Conservation (phyloP, 1,284 basidiomycete species). For the Vanrija sp. region DNA sequence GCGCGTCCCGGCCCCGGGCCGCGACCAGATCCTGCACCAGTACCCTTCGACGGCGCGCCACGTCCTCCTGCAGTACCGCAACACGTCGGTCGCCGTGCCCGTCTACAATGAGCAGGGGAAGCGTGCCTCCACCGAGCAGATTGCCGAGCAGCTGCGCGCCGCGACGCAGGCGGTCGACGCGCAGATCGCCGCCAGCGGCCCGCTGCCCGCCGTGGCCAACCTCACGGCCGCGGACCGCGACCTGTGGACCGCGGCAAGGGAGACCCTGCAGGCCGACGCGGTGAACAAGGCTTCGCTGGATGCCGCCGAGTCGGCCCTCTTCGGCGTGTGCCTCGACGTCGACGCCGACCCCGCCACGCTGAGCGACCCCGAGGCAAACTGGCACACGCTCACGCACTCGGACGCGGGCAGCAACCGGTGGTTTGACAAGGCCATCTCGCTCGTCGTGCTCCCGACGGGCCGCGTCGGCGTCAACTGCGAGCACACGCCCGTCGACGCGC, state of each 20-base stretch:
- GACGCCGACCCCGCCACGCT: slow-evolving; percentile 6
- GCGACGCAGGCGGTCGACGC: slow-evolving; percentile 1
- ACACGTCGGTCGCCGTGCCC: slow-evolving; percentile 5
- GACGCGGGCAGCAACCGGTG: slow-evolving; percentile 8
- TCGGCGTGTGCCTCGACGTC: slow-evolving; percentile 13
- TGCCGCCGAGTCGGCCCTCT: slow-evolving; percentile 5
- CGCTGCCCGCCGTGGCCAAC: slow-evolving; percentile 7
- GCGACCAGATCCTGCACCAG: slow-evolving; percentile 4
- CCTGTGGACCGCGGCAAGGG: slow-evolving; percentile 8
- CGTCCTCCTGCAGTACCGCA: slow-evolving; percentile 11
- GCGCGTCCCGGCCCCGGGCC: slow-evolving; percentile 7
- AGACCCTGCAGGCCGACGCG: slow-evolving; percentile 2
- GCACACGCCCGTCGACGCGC: slow-evolving; percentile 16
- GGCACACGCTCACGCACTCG: slow-evolving; percentile 6
- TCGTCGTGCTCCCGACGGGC: slow-evolving; percentile 13
- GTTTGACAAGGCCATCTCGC: slow-evolving; percentile 16
- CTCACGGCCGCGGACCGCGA: slow-evolving; percentile 13
- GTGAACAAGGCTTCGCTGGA: slow-evolving; percentile 4
- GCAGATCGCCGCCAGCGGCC: not conserved
- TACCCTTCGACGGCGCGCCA: slow-evolving; percentile 2
- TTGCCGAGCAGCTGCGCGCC: slow-evolving; percentile 5
- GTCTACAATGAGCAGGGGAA: slow-evolving; percentile 2
- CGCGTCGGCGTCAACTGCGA: slow-evolving; percentile 16
- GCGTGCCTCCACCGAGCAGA: slow-evolving; percentile 9
- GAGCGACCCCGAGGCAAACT: slow-evolving; percentile 2